Percentiles rank a stretch among this genome's conserved stretches.
Conservation (phyloP, 2,329 filamentous ascomycete genomes). For the Alternaria ethzedia region DNA sequence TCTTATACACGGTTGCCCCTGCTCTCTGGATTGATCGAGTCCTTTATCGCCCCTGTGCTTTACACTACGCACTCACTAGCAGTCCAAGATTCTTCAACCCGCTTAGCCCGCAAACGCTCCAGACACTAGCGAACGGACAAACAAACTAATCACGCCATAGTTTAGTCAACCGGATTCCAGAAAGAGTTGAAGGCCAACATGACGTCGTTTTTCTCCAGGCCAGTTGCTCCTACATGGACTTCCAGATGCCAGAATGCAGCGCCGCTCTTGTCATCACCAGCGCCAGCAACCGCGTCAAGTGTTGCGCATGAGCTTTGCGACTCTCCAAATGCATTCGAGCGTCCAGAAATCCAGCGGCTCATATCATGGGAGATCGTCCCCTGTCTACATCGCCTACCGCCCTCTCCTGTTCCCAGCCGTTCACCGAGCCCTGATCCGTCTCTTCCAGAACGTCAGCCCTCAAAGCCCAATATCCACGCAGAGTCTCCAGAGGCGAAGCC, state of each 20-base stretch:
- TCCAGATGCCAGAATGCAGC: not conserved
- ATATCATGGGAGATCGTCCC: not conserved
- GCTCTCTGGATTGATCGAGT: not conserved
- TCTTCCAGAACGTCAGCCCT: not conserved
- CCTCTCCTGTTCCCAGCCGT: not conserved
- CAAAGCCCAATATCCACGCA: not conserved
- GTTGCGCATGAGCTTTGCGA: not conserved
- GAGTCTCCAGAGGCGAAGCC: not conserved
- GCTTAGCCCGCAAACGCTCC: not conserved
- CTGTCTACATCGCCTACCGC: not conserved
- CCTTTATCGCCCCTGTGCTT: not conserved
- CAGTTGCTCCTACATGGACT: not conserved
- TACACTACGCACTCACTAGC: not conserved
- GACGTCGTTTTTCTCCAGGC: not conserved
- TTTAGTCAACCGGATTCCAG: not conserved
- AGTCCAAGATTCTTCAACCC: not conserved
- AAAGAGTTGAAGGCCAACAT: not conserved
- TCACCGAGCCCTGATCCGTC: not conserved
- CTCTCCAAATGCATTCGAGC: not conserved
- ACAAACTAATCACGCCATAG: not conserved
- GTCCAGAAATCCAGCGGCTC: not conserved
- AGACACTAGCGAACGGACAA: not conserved
- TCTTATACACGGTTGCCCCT: not conserved
- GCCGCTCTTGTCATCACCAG: not conserved
- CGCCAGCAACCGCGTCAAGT: not conserved